These are phyloP conservation scores for Boletus coccyginus DNA, from an alignment of 768 basidiomycete species.

Conservation along the genomic window DNA sequence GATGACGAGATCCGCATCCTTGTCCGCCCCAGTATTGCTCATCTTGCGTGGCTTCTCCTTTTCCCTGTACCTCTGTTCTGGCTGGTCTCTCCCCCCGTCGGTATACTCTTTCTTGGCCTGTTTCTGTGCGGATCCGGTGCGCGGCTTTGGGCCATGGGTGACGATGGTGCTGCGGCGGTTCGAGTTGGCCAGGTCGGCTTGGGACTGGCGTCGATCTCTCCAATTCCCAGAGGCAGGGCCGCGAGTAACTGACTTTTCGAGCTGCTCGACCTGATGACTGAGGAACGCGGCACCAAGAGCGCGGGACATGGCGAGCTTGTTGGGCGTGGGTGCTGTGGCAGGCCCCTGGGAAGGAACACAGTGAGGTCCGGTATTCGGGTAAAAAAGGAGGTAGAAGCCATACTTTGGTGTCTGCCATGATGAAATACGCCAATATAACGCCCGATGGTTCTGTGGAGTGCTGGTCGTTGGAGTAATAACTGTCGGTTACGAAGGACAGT, in stretches of 20 bases:
- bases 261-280: conserved; percentile 83
- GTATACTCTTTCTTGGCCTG: conserved; percentile 20
- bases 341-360: conserved; percentile 12
- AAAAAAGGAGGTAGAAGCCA: background rate
- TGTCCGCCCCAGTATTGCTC: conserved; percentile 34
- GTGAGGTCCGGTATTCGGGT: background rate
- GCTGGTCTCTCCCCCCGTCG: conserved; percentile 21
- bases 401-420: conserved; percentile 25
- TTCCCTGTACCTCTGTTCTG: conserved; percentile 16
- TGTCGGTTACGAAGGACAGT: background rate
- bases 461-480: background rate
- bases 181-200: conserved; percentile 15
- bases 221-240: conserved; percentile 57
- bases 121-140: conserved; percentile 18
- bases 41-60: conserved; percentile 22
- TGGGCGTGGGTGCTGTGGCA: conserved; percentile 33
- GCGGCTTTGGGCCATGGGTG: conserved; percentile 22
- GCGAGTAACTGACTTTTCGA: conserved; percentile 69
- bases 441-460: too few relatives aligned
- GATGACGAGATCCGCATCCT: conserved; percentile 73
- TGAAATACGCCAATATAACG: background rate
- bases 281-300: conserved; percentile 87
- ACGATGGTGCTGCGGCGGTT: conserved; percentile 18
- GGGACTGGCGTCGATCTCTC: conserved; percentile 48
- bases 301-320: conserved; percentile 79